phyloP scores from a whole-genome alignment of 2,329 filamentous ascomycete species.

The Alternaria arbusti region DNA sequence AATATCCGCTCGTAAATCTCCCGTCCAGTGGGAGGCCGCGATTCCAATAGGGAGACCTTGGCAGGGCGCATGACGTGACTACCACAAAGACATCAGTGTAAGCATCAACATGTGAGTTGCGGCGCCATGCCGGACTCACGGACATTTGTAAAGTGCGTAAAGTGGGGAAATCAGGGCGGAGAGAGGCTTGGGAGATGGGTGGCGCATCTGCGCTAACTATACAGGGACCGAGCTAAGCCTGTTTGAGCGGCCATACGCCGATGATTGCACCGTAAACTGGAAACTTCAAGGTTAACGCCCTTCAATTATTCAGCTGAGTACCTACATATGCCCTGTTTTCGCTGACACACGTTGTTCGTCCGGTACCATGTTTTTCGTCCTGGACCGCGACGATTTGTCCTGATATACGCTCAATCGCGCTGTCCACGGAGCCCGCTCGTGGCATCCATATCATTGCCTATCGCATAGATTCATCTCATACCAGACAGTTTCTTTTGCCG shows the following conservation, averaged over 20 bases:
- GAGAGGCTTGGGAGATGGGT: not conserved
- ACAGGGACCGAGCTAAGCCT: not conserved
- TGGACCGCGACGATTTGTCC: not conserved
- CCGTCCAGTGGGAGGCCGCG: not conserved
- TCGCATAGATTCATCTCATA: too few species aligned
- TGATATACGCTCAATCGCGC: not conserved
- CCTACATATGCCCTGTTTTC: not conserved
- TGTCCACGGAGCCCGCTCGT: not conserved
- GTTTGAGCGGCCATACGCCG: not conserved
- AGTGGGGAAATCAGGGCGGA: not conserved
- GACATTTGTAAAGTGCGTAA: not conserved
- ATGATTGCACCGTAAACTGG: not conserved
- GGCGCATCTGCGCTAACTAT: not conserved
- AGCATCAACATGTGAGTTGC: not conserved
- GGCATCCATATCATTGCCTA: not conserved
- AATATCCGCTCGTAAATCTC: not conserved
- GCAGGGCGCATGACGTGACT: not conserved
- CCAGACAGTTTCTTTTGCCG: too few species aligned
- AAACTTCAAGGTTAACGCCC: not conserved
- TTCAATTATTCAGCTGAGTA: not conserved
- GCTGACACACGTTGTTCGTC: not conserved
- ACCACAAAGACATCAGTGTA: not conserved
- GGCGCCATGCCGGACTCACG: not conserved
- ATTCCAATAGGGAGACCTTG: not conserved
- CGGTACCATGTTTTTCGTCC: not conserved